Conservation (phyloP, 75 land plant species). For the Adiantum capillusveneris region DNA sequence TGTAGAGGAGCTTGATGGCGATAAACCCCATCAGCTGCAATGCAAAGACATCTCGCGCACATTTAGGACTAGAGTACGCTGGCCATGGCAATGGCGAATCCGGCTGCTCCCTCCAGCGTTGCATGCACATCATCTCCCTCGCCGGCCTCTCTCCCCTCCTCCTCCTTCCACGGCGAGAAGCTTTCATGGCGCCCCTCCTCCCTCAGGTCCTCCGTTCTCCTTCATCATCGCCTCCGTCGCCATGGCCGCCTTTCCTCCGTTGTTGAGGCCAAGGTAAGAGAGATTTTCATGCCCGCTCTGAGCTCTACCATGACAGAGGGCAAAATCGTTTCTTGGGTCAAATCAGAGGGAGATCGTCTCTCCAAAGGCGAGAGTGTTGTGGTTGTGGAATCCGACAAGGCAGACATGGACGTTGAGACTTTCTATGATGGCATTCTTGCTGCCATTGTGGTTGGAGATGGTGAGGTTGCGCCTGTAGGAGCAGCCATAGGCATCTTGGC, state of each 20-base stretch:
- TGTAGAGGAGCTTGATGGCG: neutral
- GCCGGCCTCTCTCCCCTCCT: neutral
- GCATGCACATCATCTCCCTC: too few relatives aligned
- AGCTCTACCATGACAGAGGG: constrained; percentile 99
- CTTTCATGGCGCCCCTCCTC: constrained; percentile 1
- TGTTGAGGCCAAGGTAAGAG: constrained; percentile 73
- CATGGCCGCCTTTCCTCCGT: constrained; percentile 1
- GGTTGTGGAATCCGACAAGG: constrained; percentile 98
- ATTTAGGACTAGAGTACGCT: neutral
- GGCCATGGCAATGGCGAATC: constrained; percentile 1
- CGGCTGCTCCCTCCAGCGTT: neutral
- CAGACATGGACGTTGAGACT: constrained; percentile 99
- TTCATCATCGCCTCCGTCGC: neutral
- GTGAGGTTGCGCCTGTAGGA: constrained; percentile 77
- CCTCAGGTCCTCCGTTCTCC: neutral
- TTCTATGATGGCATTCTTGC: constrained; percentile 93
- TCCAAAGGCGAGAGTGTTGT: constrained; percentile 95
- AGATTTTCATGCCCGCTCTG: constrained; percentile 98
- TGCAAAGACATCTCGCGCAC: too few relatives aligned
- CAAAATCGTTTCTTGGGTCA: constrained; percentile 92
- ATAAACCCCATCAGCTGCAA: too few relatives aligned
- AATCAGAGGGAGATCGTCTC: constrained; percentile 86
- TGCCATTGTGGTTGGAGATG: constrained; percentile 66
- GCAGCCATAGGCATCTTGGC: constrained; percentile 83
- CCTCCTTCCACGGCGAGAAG: neutral